These are phyloP conservation scores for Nannochloropsis granulata DNA, from an alignment of 108 stramenopile species.

Conservation along the genomic window DNA sequence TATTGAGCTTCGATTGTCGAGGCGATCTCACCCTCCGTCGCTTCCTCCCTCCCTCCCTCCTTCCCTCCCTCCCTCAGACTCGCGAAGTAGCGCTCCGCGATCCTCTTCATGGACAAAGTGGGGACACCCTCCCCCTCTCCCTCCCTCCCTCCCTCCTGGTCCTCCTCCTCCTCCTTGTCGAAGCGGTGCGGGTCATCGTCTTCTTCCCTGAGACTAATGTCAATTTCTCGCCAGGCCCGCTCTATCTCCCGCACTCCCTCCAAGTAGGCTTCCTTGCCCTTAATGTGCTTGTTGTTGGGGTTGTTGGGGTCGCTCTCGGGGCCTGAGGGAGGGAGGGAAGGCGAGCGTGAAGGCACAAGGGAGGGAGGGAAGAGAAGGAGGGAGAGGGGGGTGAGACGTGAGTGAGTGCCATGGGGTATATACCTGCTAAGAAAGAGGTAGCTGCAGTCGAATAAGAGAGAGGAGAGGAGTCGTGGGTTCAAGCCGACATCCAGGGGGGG, in stretches of 20 bases:
- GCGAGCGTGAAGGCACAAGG: neutral
- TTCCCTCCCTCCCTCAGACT: too few species aligned
- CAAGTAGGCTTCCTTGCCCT: neutral
- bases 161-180: neutral
- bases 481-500: neutral
- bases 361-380: too few species aligned
- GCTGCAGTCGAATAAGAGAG: too few species aligned
- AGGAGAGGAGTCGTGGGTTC: neutral
- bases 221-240: neutral
- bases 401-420: too few species aligned
- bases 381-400: too few species aligned
- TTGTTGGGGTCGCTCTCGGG: neutral
- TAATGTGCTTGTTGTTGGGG: neutral
- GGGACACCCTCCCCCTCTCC: too few species aligned
- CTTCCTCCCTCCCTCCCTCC: neutral
- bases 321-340: neutral
- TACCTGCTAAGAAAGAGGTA: too few species aligned
- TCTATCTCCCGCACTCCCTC: neutral
- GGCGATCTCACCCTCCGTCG: neutral
- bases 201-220: neutral
- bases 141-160: neutral
- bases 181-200: neutral
- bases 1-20: neutral
- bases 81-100: too few species aligned
- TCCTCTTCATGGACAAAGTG: too few species aligned